Evolutionary conservation across 257 asterid species (phyloP), one percentile per base, ranked within the genome.

Genomic region (Ocimum tenuiflorum): DNA sequence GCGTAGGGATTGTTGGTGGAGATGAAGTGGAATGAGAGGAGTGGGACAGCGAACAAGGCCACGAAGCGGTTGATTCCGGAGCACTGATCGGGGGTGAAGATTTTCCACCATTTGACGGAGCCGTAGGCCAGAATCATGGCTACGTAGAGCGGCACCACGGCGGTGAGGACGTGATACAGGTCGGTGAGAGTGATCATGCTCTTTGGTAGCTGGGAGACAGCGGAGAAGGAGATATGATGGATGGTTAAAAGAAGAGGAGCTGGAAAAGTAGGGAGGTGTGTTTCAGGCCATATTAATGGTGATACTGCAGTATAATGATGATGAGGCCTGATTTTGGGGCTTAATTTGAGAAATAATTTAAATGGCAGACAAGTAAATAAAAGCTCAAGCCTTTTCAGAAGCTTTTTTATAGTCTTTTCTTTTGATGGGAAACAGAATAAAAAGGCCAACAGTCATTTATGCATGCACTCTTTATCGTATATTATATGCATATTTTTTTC

Each of bases 41-140:
- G 56, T 0, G 95, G 95, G 41, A 86, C 95, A 2, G 91, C 95
- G 67, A 86, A 87, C 3, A 87, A 76, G 1, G 95, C 95, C 0
- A 87, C 95, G 55, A 87, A 87, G 18, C 91, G 52, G 80, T 87
- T 87, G 73, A 87, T 87, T 20, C 95, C 95, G 2, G 95, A 85
- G 55, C 95, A 87, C 66, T 87, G 95, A 14, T 86, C 91, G 0
- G 91, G 91, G 10, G 42, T 36, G 42, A 36, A 36, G 48, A 42
- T 13, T 17, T 42, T 42, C 48, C 48, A 42, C 48, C 48, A 42
- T 42, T 42, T 42, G 48, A 42, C 48, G 48, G 48, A 42, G 48
- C 48, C 48, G 48, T 42, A 42, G 17, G 48, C 48, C 5, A 42
- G 15, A 5, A 42, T 42, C 48, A 42, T 42, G 48, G 48, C 48